phyloP scores from a whole-genome alignment of 495 filamentous ascomycete genomes.

The Penicillium parvum region DNA sequence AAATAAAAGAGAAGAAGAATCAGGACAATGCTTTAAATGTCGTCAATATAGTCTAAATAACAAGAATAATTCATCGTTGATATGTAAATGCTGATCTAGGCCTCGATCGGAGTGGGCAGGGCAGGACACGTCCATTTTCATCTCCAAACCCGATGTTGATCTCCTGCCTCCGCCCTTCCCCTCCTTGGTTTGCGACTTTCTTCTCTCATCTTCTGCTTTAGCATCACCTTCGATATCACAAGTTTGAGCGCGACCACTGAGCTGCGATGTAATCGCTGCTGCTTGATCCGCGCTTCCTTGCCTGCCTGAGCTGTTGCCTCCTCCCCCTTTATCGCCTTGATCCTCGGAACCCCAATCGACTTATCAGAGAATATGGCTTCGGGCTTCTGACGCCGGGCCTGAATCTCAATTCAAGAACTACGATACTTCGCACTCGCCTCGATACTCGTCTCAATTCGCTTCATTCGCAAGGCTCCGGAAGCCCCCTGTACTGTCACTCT shows the following conservation, averaged over 20 bases:
- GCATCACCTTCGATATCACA: background rate
- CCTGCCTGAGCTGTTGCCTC: slow-evolving; percentile 10
- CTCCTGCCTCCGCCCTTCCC: slow-evolving; percentile 21
- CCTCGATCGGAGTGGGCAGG: background rate
- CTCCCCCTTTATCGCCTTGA: slow-evolving; percentile 9
- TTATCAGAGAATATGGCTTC: slow-evolving; percentile 11
- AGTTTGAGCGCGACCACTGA: background rate
- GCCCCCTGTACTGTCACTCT: background rate
- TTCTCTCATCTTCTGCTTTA: background rate
- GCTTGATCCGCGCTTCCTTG: slow-evolving; percentile 6
- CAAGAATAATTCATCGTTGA: too few relatives aligned
- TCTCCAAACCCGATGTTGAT: slow-evolving; percentile 14
- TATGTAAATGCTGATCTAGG: too few relatives aligned
- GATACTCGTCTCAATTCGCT: background rate
- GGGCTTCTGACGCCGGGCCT: slow-evolving; percentile 10
- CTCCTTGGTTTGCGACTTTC: slow-evolving; percentile 12
- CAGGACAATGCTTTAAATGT: too few relatives aligned
- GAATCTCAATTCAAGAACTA: background rate
- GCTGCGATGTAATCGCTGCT: slow-evolving; percentile 36
- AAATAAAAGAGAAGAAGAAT: too few relatives aligned
- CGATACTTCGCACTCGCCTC: background rate
- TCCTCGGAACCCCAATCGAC: slow-evolving; percentile 8
- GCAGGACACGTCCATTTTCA: background rate
- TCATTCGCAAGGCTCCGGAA: background rate
- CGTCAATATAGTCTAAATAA: too few relatives aligned